Base-by-base conservation (phyloP, 2,329 filamentous ascomycete genomes). In the Cladobotryum protrusum region DNA sequence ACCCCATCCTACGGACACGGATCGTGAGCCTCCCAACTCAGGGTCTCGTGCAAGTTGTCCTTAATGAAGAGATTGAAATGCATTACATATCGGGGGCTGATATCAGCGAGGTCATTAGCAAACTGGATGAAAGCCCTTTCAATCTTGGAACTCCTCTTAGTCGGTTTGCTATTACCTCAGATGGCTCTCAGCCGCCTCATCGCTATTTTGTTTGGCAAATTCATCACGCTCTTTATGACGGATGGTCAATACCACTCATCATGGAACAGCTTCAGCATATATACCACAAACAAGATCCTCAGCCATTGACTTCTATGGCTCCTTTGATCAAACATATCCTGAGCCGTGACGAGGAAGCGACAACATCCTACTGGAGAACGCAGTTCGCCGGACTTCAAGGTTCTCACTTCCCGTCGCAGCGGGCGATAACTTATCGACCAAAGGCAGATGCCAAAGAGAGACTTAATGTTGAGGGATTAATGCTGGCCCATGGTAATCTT, bases 151-250 rank as follows among this genome's bases (percentile, higher is more conserved):
- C 61, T 39, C 63, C 68, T 2, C 61, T 76, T 3, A 65, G 70
- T 4, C 66, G 72, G 6, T 74, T 69, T 48, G 70, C 65, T 4
- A 58, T 74, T 9, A 57, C 73, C 5, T 46, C 56, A 2, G 59
- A 65, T 19, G 57, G 61, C 4, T 52, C 34, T 61, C 58, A 47
- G 52, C 60, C 24, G 4, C 24, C 49, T 66, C 77, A 18, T 60
- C 72, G 24, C 24, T 29, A 6, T 8, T 29, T 54, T 72, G 71
- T 50, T 5, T 50, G 48, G 37, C 42, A 37, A 1, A 69, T 74
- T 59, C 75, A 78, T 51, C 76, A 79, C 51, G 71, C 71, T 7
- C 59, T 78, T 0, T 79, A 79, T 49, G 77, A 80, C 43, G 76
- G 48, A 4, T 47, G 48, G 48, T 50, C 74, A 13, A 74, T 74